Base-by-base conservation (phyloP, 176 grass and related monocot species). In the Zea luxurians region DNA sequence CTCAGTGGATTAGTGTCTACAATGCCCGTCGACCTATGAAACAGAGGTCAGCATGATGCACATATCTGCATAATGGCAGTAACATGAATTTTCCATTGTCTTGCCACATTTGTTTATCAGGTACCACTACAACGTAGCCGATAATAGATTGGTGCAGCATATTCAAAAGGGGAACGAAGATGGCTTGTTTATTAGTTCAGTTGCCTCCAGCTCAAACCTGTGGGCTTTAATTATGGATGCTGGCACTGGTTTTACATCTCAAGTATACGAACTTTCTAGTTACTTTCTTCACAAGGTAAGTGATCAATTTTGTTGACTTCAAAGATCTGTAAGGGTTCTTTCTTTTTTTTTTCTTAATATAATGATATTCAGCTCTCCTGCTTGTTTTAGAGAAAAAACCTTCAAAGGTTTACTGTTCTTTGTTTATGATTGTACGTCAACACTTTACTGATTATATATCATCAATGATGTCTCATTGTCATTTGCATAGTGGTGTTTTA, bases 161-260 rank as follows among this genome's bases (percentile, higher is more conserved):
- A 86, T 94, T 88, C 53, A 88, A 48, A 97, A 97, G 89, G 95
- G 95, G 85, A 94, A 97, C 63, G 89, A 88, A 90, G 91, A 97
- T 93, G 94, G 94, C 54, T 89, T 97, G 55, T 97, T 82, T 78
- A 91, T 97, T 78, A 93, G 91, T 79, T 93, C 95, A 37, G 95
- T 97, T 76, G 86, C 95, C 54, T 97, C 87, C 66, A 82, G 68
- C 50, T 71, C 89, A 66, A 90, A 97, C 66, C 68, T 94, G 54
- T 97, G 95, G 95, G 95, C 95, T 80, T 82, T 97, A 82, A 97
- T 97, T 72, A 97, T 97, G 91, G 95, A 97, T 86, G 95, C 91
- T 84, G 95, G 95, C 69, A 94, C 95, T 4, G 89, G 89, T 78
- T 97, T 84, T 86, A 80, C 59, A 42, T 75, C 89, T 72, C 95